A percentile compares a stretch with the other conserved stretches of the same genome.
These are phyloP conservation scores for Galerina marginata DNA, from an alignment of 768 basidiomycete species.

Conservation along the genomic window DNA sequence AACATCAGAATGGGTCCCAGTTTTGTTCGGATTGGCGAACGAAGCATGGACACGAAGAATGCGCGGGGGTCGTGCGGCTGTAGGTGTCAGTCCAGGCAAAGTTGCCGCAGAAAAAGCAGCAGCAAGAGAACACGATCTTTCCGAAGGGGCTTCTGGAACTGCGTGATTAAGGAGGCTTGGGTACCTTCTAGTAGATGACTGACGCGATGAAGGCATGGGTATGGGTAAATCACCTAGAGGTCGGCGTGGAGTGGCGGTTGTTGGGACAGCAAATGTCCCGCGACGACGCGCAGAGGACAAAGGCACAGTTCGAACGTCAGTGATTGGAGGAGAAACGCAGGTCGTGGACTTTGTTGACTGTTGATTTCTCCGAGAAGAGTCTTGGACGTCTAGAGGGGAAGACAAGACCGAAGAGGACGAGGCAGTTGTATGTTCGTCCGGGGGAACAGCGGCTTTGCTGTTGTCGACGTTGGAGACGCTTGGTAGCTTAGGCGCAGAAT, in stretches of 20 bases:
- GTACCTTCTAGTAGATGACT: not conserved
- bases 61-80: slow-evolving; percentile 22
- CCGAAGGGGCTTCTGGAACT: not conserved
- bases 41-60: slow-evolving; percentile 17
- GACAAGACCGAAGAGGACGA: not conserved
- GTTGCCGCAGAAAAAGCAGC: not conserved
- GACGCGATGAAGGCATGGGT: not conserved
- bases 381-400: not conserved
- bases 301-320: not conserved
- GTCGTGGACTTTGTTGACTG: not conserved
- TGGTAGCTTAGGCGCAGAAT: not conserved
- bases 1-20: not conserved
- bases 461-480: not conserved
- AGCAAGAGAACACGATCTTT: slow-evolving; percentile 2
- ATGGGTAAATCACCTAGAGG: slow-evolving; percentile 13
- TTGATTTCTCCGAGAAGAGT: not conserved
- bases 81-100: slow-evolving; percentile 11
- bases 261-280: slow-evolving; percentile 4
- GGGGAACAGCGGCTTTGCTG: no score
- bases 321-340: slow-evolving; percentile 4
- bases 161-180: not conserved
- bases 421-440: no score
- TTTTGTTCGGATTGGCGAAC: not conserved
- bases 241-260: slow-evolving; percentile 19
- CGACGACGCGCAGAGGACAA: not conserved